A percentile compares a stretch with the other conserved stretches of the same genome.
Conservation (phyloP, 331 rosid genomes). For the Cydonia oblonga region DNA sequence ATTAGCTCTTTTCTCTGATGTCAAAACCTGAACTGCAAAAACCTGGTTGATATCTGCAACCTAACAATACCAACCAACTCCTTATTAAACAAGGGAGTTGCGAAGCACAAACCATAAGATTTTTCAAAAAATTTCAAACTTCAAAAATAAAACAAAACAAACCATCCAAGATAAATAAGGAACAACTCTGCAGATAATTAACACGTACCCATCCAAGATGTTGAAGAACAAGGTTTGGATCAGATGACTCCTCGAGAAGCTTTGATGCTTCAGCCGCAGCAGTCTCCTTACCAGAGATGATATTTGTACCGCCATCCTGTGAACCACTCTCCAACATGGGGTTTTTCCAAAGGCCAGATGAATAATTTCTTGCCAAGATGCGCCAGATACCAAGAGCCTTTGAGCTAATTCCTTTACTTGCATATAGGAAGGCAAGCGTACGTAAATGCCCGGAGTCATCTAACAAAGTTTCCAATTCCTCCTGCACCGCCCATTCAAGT, state of each 20-base stretch:
- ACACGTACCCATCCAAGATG: conserved; percentile 93
- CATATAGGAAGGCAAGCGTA: conserved; percentile 86
- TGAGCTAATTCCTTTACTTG: conserved; percentile 90
- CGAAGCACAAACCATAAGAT: conserved; percentile 5
- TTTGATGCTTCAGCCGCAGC: conserved; percentile 92
- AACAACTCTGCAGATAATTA: not conserved
- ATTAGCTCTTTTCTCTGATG: conserved; percentile 64
- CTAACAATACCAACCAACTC: conserved; percentile 36
- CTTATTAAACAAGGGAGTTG: conserved; percentile 4
- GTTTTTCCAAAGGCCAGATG: conserved; percentile 76
- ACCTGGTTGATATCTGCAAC: conserved; percentile 80
- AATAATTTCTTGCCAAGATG: conserved; percentile 71
- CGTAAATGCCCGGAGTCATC: conserved; percentile 89
- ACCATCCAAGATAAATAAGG: not conserved
- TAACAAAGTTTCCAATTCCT: conserved; percentile 85
- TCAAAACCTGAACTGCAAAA: conserved; percentile 66
- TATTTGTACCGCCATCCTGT: conserved; percentile 20
- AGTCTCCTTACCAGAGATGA: conserved; percentile 50
- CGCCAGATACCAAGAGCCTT: conserved; percentile 90
- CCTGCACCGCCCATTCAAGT: conserved; percentile 65
- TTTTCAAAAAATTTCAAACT: not conserved
- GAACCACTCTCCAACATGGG: conserved; percentile 28
- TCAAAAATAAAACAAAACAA: not conserved
- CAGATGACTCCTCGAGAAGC: conserved; percentile 87
- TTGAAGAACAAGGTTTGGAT: conserved; percentile 71